Evolutionary conservation across 371 early-diverging fungal genomes (phyloP).

Genomic region (Dichotomocladium elegans): DNA sequence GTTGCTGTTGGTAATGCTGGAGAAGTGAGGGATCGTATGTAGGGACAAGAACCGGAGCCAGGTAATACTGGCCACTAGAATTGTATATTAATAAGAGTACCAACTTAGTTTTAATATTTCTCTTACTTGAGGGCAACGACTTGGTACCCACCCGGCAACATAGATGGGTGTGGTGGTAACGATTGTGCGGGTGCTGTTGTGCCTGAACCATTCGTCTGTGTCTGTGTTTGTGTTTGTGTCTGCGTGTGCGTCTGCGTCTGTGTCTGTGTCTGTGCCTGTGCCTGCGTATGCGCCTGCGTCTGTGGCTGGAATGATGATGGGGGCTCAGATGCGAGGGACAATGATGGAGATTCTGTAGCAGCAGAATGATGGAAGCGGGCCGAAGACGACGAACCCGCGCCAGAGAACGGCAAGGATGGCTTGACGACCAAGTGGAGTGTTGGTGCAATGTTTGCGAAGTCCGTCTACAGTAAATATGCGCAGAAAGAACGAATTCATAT

Average conservation of each 20-base stretch:
- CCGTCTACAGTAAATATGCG: constrained; percentile 15
- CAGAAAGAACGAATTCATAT: too few species aligned
- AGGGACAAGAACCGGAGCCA: constrained; percentile 31
- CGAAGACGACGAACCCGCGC: background rate
- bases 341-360: constrained; percentile 11
- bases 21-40: constrained; percentile 5
- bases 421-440: constrained; percentile 49
- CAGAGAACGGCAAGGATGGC: constrained; percentile 13
- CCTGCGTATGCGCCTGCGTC: too few species aligned
- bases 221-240: too few species aligned
- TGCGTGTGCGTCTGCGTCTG: too few species aligned
- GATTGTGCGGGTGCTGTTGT: too few species aligned
- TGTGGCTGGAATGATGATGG: too few species aligned
- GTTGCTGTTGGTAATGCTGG: background rate
- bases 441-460: constrained; percentile 17
- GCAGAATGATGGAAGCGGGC: background rate
- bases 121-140: constrained; percentile 38
- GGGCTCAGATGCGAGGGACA: too few species aligned
- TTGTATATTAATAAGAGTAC: background rate
- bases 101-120: too few species aligned
- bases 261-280: too few species aligned
- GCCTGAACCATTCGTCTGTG: too few species aligned
- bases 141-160: constrained; percentile 43
- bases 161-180: too few species aligned
- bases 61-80: constrained; percentile 39